Conservation (phyloP, 1,284 basidiomycete species). For the Inonotus hispidus region DNA sequence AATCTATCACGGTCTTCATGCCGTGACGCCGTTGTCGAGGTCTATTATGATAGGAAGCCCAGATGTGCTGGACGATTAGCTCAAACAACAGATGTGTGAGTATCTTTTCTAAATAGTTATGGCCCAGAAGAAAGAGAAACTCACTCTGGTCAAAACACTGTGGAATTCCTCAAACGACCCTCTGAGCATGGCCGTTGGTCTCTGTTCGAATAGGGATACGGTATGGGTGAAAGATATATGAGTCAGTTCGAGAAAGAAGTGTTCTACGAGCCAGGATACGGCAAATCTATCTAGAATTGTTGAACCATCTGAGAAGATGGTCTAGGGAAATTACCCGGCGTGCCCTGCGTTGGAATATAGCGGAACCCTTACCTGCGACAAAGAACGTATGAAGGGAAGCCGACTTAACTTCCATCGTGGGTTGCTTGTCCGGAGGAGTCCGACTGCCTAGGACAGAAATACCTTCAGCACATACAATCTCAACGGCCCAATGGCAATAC, state of each 20-base stretch:
- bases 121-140: too few species aligned
- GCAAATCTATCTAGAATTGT: constrained; percentile 47
- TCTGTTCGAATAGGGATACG: constrained; percentile 33
- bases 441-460: constrained; percentile 31
- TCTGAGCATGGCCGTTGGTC: constrained; percentile 31
- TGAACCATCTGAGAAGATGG: constrained; percentile 53
- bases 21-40: constrained; percentile 59
- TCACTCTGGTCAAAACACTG: constrained; percentile 48
- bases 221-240: constrained; percentile 47
- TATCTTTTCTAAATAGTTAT: too few species aligned
- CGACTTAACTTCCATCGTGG: neutral
- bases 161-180: constrained; percentile 44
- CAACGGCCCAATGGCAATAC: constrained; percentile 37
- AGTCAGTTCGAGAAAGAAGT: constrained; percentile 61
- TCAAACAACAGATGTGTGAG: constrained; percentile 25
- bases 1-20: constrained; percentile 55
- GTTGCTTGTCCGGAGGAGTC: neutral
- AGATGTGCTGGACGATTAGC: constrained; percentile 53
- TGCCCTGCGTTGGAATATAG: neutral
- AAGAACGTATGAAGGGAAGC: neutral
- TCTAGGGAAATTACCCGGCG: constrained; percentile 32
- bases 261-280: constrained; percentile 52
- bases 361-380: constrained; percentile 15
- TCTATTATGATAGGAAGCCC: constrained; percentile 61
- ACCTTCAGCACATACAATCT: constrained; percentile 25